Evolutionary conservation across 768 basidiomycete genomes (phyloP).

Genomic region (Suillus sp.): DNA sequence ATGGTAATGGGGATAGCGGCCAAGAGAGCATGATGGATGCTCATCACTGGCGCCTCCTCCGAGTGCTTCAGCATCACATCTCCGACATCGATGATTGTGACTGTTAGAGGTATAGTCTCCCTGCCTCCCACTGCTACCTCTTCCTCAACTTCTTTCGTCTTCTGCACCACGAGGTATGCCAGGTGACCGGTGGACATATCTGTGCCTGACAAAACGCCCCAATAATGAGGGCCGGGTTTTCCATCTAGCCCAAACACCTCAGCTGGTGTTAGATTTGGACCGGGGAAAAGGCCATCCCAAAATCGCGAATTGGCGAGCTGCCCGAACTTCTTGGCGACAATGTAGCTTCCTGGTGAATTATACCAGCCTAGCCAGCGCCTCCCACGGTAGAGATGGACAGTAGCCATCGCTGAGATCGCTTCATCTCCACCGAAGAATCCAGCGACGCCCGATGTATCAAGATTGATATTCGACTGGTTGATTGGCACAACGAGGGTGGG

Average conservation of each 20-base stretch:
- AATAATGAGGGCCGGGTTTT: constrained; percentile 28
- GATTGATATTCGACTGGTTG: constrained; percentile 16
- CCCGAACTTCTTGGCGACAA: constrained; percentile 34
- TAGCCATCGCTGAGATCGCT: constrained; percentile 37
- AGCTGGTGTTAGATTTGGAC: constrained; percentile 21
- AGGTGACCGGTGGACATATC: constrained; percentile 24
- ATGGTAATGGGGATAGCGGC: constrained; percentile 27
- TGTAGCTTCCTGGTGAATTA: constrained; percentile 37
- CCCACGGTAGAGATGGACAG: constrained; percentile 35
- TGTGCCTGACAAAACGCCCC: constrained; percentile 29
- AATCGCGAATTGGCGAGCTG: constrained; percentile 28
- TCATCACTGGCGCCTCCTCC: constrained; percentile 16
- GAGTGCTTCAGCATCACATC: constrained; percentile 10
- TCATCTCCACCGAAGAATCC: constrained; percentile 40
- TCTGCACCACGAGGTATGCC: constrained; percentile 23
- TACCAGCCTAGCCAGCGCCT: constrained; percentile 41
- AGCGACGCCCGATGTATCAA: constrained; percentile 33
- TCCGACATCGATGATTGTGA: constrained; percentile 20
- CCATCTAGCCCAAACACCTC: constrained; percentile 32
- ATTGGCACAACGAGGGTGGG: not conserved
- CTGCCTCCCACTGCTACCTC: constrained; percentile 23
- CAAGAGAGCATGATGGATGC: constrained; percentile 18
- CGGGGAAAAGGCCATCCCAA: constrained; percentile 30
- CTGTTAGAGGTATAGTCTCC: constrained; percentile 18
- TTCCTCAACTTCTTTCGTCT: constrained; percentile 14